A percentile compares a stretch with the other conserved stretches of the same genome.
Conservation (phyloP, 1,284 basidiomycete genomes). For the Tilletia caries region DNA sequence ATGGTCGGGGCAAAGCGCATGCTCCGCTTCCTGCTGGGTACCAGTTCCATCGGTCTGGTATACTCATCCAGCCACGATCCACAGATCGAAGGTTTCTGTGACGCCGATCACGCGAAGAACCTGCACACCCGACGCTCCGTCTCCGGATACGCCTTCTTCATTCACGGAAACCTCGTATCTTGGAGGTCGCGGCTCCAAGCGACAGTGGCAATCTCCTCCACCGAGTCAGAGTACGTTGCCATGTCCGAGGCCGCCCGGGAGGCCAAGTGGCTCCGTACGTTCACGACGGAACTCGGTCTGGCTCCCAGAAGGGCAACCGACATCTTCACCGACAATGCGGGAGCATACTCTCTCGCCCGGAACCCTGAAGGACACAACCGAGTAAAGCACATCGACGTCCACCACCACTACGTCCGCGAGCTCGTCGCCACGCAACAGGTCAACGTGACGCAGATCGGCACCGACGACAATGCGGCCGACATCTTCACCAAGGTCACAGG, state of each 20-base stretch:
- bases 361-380: conserved; percentile 5
- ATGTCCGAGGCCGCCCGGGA: conserved; percentile 13
- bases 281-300: conserved; percentile 1
- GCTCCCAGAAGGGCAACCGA: background rate
- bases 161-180: conserved; percentile 16
- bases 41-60: conserved; percentile 46
- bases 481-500: conserved; percentile 13
- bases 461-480: no score
- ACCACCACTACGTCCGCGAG: conserved; percentile 10
- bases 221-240: conserved; percentile 21
- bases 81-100: conserved; percentile 5
- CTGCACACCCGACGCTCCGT: conserved; percentile 13
- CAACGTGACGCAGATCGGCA: conserved; percentile 2
- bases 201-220: conserved; percentile 16
- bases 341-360: background rate
- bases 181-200: no score
- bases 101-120: conserved; percentile 20
- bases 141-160: conserved; percentile 16
- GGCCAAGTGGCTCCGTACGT: conserved; percentile 6
- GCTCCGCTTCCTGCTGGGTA: conserved; percentile 61
- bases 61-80: background rate
- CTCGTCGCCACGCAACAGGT: background rate
- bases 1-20: conserved; percentile 56
- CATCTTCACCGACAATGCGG: conserved; percentile 9
- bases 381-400: conserved; percentile 9